Base-by-base conservation (phyloP, 176 grass and related monocot genomes). In the Pharus latifolius region DNA sequence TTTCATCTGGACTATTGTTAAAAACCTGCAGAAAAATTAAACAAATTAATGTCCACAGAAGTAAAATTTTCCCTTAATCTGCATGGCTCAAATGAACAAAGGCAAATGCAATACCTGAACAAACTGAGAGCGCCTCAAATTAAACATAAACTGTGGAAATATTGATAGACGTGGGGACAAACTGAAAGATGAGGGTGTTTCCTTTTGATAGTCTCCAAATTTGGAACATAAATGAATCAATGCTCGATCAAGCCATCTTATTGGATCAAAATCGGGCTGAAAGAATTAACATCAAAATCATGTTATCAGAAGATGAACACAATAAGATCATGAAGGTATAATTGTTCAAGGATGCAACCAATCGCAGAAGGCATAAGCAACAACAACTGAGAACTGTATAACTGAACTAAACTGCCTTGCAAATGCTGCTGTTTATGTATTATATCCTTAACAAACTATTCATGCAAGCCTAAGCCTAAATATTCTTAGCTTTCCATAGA, bases 121-220 rank as follows among this genome's bases (percentile, higher is more conserved):
- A 79, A 96, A 96, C 63, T 96, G 92, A 72, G 92, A 96, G 22
- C 92, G 88, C 60, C 92, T 92, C 55, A 92, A 85, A 69, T 96
- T 84, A 71, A 96, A 96, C 9, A 92, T 92, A 56, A 96, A 96
- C 51, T 92, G 92, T 9, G 88, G 92, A 38, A 96, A 96, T 76
- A 96, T 89, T 19, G 93, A 96, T 62, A 96, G 40, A 49, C 83
- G 86, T 38, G 93, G 88, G 17, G 93, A 96, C 74, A 96, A 85
- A 76, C 85, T 92, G 66, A 92, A 96, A 45, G 88, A 89, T 16
- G 93, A 89, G 50, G 82, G 83, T 78, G 76, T 49, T 49, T 92
- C 93, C 70, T 96, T 92, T 73, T 96, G 93, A 87, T 92, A 96
- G 29, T 96, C 88, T 50, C 93, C 93, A 82, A 96, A 92, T 56